These are phyloP conservation scores for Colletotrichum filicis DNA, from an alignment of 2,329 filamentous ascomycete species.

Conservation along the genomic window DNA sequence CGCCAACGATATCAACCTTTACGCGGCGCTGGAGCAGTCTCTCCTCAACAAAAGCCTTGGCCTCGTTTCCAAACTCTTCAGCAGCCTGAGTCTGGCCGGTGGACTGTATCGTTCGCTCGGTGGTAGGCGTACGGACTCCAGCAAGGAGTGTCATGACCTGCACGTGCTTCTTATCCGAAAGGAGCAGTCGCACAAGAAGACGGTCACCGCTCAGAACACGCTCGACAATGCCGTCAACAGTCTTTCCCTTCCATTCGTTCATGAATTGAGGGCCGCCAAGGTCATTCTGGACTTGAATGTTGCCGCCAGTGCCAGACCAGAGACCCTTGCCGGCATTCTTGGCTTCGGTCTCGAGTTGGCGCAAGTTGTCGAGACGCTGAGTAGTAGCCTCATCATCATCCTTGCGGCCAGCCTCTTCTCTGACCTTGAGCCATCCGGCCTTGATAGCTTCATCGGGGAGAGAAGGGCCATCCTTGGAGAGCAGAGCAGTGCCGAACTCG, in stretches of 20 bases:
- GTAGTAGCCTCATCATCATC: constrained; percentile 84
- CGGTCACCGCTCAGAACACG: constrained; percentile 92
- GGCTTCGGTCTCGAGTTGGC: constrained; percentile 80
- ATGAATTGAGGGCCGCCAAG: constrained; percentile 82
- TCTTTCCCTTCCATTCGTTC: constrained; percentile 85
- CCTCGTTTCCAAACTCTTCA: constrained; percentile 91
- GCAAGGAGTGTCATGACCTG: constrained; percentile 91
- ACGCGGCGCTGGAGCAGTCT: constrained; percentile 88
- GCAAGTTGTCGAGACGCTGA: constrained; percentile 80
- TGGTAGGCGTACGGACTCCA: constrained; percentile 89
- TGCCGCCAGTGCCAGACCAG: constrained; percentile 74
- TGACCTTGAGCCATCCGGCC: constrained; percentile 91
- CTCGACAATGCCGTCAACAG: constrained; percentile 88
- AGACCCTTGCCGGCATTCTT: constrained; percentile 83
- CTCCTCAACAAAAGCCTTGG: constrained; percentile 86
- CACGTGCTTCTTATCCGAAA: constrained; percentile 85
- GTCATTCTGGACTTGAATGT: constrained; percentile 85
- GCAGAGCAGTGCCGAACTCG: constrained; percentile 84
- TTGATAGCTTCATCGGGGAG: constrained; percentile 87
- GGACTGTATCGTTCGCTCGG: constrained; percentile 82
- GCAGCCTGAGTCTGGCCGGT: constrained; percentile 85
- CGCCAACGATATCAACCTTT: constrained; percentile 83
- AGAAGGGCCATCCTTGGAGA: constrained; percentile 78
- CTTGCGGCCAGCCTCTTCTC: constrained; percentile 92
- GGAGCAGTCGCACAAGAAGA: constrained; percentile 82